Base-by-base conservation (phyloP, 352 stramenopile genomes). In the Phytophthora cryptogea region DNA sequence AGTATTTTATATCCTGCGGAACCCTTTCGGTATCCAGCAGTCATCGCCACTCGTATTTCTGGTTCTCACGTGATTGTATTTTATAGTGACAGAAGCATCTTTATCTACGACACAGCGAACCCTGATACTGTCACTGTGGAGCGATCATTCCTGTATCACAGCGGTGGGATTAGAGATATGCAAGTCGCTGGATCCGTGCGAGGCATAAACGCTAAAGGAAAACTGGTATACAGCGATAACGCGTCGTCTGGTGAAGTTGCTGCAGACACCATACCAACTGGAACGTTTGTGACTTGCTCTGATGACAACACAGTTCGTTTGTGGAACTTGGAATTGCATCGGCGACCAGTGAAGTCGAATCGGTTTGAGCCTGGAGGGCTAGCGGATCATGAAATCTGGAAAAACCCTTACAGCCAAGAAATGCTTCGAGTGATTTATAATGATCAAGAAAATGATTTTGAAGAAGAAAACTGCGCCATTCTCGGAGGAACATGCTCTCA, bases 271-370 rank as follows among this genome's bases (percentile, higher is more conserved):
- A 51, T 74, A 10, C 90, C 89, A 1, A 76, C 78, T 11, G 83
- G 83, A 5, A 76, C 83, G 3, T 87, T 97, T 54, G 73, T 95
- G 4, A 96, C 88, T 0, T 94, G 85, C 51, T 76, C 77, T 5
- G 86, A 92, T 23, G 90, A 97, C 59, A 92, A 95, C 51, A 97
- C 89, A 0, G 53, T 96, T 16, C 76, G 88, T 1, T 67, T 97
- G 6, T 97, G 90, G 90, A 79, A 96, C 55, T 57, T 97, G 26
- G 84, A 93, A 26, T 43, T 86, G 8, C 75, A 90, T 61, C 85
- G 86, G 58, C 55, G 71, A 50, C 53, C 62, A 44, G 41, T 47
- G 11, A 64, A 66, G 48, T 40, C 56, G 14, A 78, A 56, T 60
- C 66, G 73, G 1, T 75, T 79, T 31, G 59, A 70, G 8, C 27